Conservation (phyloP, 495 filamentous ascomycete genomes). For the Xylaria castorea region DNA sequence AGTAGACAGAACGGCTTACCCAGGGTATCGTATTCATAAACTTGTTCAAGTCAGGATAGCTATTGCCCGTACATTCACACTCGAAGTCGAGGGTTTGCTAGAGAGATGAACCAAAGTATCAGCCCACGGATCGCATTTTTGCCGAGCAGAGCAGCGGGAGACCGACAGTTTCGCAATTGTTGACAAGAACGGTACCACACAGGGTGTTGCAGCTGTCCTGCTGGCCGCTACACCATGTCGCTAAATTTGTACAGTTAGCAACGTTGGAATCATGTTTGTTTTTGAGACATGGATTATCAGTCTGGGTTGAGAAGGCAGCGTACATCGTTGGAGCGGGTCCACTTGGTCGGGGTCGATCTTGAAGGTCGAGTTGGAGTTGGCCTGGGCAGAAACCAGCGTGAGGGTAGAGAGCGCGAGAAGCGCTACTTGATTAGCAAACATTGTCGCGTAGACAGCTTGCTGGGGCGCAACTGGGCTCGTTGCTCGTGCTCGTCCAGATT, state of each 20-base stretch:
- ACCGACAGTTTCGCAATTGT: conserved; percentile 45
- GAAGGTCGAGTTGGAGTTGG: conserved; percentile 42
- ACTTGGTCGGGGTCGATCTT: conserved; percentile 42
- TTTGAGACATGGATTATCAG: not conserved
- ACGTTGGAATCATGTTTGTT: not conserved
- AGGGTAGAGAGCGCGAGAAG: conserved; percentile 43
- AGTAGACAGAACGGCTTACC: conserved; percentile 30
- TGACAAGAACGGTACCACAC: conserved; percentile 37
- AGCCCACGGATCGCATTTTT: not conserved
- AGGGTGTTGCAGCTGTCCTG: conserved; percentile 43
- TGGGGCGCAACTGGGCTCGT: not conserved
- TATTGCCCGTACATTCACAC: conserved; percentile 44
- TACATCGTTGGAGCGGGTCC: conserved; percentile 27
- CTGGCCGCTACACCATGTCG: conserved; percentile 46
- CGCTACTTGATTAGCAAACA: conserved; percentile 39
- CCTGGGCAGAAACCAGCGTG: conserved; percentile 43
- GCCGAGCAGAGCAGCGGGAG: not conserved
- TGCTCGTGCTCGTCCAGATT: not conserved
- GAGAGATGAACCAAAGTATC: not conserved
- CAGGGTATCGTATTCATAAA: conserved; percentile 46
- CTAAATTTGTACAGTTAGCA: conserved; percentile 34
- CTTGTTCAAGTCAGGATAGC: conserved; percentile 44
- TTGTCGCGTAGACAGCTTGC: conserved; percentile 25
- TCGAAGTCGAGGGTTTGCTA: conserved; percentile 41
- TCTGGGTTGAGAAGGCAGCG: conserved; percentile 22